Base-by-base conservation (phyloP, 2,329 filamentous ascomycete species). In the Scedosporium dehoogii region DNA sequence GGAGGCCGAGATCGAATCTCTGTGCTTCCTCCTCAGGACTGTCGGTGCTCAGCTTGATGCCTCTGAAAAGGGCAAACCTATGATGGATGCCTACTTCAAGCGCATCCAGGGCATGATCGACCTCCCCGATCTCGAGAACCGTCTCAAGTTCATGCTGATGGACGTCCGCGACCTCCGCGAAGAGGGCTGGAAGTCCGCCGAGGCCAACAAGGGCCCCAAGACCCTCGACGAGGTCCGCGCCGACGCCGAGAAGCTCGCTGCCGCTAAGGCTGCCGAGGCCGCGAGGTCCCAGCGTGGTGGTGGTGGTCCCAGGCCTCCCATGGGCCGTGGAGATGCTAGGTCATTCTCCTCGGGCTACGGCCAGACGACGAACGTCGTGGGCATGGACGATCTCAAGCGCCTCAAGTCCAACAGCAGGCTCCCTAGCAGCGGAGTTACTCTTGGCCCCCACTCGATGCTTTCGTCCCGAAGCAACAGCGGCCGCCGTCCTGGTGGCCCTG, bases 61-160 rank as follows among this genome's bases (percentile, higher is more conserved):
- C 61, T 88, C 88, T 3, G 92, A 93, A 66, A 92, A 92, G 80
- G 92, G 92, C 64, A 87, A 84, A 66, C 82, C 84, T 61, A 87
- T 96, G 81, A 96, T 99, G 87, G 88, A 94, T 72, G 88, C 87
- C 53, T 99, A 99, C 85, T 99, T 99, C 76, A 79, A 84, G 65
- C 90, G 94, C 65, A 97, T 99, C 69, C 82, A 90, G 69, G 82
- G 80, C 68, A 92, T 96, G 82, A 82, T 92, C 64, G 86, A 92
- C 27, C 86, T 90, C 64, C 87, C 88, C 12, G 88, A 89, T 38
- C 82, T 99, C 25, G 87, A 88, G 59, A 97, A 92, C 76, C 88
- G 94, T 80, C 82, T 97, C 68, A 87, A 85, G 73, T 99, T 97
- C 78, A 97, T 99, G 94, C 84, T 99, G 65, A 86, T 97, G 86